Base-by-base conservation (phyloP, 116 monocot genomes). In the Posidonia oceanica region DNA sequence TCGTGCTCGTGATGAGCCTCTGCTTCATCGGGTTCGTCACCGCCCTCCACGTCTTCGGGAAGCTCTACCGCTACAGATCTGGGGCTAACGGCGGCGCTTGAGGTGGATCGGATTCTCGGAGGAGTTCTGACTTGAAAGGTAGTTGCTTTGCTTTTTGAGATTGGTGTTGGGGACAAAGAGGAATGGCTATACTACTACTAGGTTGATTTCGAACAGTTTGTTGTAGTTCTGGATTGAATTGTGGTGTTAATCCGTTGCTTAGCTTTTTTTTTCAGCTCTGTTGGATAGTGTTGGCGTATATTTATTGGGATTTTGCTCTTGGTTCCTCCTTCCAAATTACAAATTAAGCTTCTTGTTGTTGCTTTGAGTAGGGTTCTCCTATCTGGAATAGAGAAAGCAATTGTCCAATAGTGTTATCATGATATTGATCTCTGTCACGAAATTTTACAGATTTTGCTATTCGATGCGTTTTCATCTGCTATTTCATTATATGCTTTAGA, bases 11-110 rank as follows among this genome's bases (percentile, higher is more conserved):
- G 36, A 77, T 77, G 77, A 77, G 77, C 59, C 65, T 77, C 18
- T 71, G 71, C 59, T 77, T 77, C 66, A 77, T 77, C 72, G 77
- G 71, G 14, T 71, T 77, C 51, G 77, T 77, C 77, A 71, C 77
- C 20, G 58, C 66, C 36, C 77, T 77, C 41, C 77, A 77, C 58
- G 77, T 77, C 52, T 71, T 77, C 59, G 77, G 77, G 38, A 77
- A 77, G 71, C 58, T 77, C 65, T 77, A 77, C 64, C 77, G 75
- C 67, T 73, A 73, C 55, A 67, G 67, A 75, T 75, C 75, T 29
- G 57, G 67, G 42, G 44, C 75, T 17, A 38, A 48, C 75, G 67
- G 67, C 0, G 75, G 69, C 3, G 4, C 66, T 15, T 68, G 75
- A 75, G 48, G 39, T 61, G 17, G 39, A 21, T 20, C 52, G 41